Evolutionary conservation across 345 rosid genomes (phyloP).

Genomic region (Heritiera fomes): DNA sequence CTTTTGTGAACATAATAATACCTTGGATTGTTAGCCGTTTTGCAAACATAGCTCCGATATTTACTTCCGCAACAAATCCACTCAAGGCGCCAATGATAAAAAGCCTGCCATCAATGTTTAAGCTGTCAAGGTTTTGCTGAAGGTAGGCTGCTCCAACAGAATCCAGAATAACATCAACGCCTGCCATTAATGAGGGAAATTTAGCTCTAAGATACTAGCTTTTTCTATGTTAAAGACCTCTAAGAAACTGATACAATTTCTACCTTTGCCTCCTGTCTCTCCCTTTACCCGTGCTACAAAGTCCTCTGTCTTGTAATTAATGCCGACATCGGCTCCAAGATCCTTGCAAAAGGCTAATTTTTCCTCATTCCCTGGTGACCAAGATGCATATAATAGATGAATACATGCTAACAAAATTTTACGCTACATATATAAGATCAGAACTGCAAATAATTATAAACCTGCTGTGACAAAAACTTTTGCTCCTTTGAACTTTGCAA

Average conservation of each 20-base stretch:
- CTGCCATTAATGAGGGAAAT: conserved; percentile 30
- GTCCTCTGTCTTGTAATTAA: conserved; percentile 91
- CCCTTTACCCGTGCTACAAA: conserved; percentile 78
- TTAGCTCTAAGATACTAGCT: background rate
- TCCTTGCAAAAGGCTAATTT: conserved; percentile 76
- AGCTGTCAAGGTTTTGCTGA: conserved; percentile 72
- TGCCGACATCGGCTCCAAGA: conserved; percentile 85
- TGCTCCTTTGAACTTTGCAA: conserved; percentile 64
- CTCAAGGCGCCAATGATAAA: conserved; percentile 67
- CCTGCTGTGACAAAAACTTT: conserved; percentile 90
- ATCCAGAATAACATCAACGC: conserved; percentile 83
- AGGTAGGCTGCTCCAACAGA: conserved; percentile 80
- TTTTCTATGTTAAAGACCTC: background rate
- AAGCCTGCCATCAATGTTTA: conserved; percentile 79
- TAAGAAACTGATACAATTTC: background rate
- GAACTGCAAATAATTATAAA: conserved; percentile 17
- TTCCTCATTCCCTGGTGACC: conserved; percentile 63
- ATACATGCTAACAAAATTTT: background rate
- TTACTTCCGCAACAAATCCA: conserved; percentile 64
- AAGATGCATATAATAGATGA: background rate
- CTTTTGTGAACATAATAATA: background rate
- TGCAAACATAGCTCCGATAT: conserved; percentile 52
- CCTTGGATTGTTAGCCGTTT: conserved; percentile 48
- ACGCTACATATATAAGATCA: background rate
- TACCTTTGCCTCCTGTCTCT: conserved; percentile 84